A percentile compares a stretch with the other conserved stretches of the same genome.
These are phyloP conservation scores for Heliosperma pusillum DNA, from an alignment of 148 eudicot species.

Conservation along the genomic window DNA sequence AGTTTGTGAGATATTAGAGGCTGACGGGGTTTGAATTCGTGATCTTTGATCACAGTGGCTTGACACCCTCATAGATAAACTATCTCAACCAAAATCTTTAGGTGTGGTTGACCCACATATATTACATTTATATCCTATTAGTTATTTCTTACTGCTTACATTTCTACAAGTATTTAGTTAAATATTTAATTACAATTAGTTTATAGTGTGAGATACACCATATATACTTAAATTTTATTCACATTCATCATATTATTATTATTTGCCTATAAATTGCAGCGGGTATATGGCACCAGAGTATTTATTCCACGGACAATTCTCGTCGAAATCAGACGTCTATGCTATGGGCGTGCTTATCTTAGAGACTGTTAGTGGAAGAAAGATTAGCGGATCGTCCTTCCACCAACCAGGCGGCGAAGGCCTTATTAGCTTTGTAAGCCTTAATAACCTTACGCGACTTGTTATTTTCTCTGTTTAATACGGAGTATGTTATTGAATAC, in stretches of 20 bases:
- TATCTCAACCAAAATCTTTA: no score
- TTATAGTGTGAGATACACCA: background rate
- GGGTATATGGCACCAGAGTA: slow-evolving; percentile 20
- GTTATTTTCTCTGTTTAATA: background rate
- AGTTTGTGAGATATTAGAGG: no score
- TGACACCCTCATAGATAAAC: no score
- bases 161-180: no score
- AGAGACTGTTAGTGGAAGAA: slow-evolving; percentile 14
- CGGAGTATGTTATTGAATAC: background rate
- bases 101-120: no score
- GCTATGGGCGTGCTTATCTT: slow-evolving; percentile 15
- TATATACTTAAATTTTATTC: no score
- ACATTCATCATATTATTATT: background rate
- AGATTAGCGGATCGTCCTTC: slow-evolving; percentile 5
- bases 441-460: background rate
- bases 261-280: background rate
- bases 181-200: background rate
- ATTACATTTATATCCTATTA: no score
- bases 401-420: slow-evolving; percentile 7
- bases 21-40: no score
- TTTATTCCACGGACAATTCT: slow-evolving; percentile 22
- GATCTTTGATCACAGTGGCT: no score
- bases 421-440: slow-evolving; percentile 21
- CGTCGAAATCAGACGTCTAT: slow-evolving; percentile 22
- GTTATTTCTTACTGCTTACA: no score